Base-by-base conservation (phyloP, 257 asterid genomes). In the Solanum neorickii region DNA sequence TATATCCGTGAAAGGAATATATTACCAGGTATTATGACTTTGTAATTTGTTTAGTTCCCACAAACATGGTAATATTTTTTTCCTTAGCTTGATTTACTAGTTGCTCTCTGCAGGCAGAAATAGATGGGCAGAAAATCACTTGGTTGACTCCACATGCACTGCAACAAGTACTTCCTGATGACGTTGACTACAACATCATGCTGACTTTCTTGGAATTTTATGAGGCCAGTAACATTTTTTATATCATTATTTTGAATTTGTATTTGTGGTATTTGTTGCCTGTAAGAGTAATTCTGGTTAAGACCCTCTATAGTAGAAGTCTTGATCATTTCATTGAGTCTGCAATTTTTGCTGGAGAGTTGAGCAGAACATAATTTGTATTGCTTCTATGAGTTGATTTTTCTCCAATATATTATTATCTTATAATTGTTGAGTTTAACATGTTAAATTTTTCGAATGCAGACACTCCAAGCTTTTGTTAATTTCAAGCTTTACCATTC, bases 141-240 rank as follows among this genome's bases (percentile, higher is more conserved):
- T 97, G 99, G 99, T 92, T 97, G 89, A 94, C 99, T 90, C 99
- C 99, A 13, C 99, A 97, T 89, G 96, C 99, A 23, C 88, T 96
- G 92, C 99, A 97, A 87, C 99, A 97, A 95, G 99, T 96, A 75
- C 90, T 97, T 85, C 98, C 99, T 59, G 77, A 56, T 65, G 98
- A 94, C 69, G 99, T 97, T 80, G 99, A 97, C 91, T 97, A 92
- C 87, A 93, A 95, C 66, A 92, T 97, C 88, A 89, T 97, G 96
- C 92, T 95, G 90, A 96, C 99, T 15, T 97, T 97, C 89, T 91
- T 95, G 93, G 97, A 97, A 88, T 95, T 97, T 90, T 95, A 97
- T 52, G 99, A 94, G 98, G 99, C 92, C 31, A 46, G 91, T 89
- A n/a, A 9, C 15, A 59, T 87, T 37, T 69, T 29, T 11, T 49